Evolutionary conservation across 2,329 filamentous ascomycete species (phyloP).

Genomic region (Monilinia laxa): DNA sequence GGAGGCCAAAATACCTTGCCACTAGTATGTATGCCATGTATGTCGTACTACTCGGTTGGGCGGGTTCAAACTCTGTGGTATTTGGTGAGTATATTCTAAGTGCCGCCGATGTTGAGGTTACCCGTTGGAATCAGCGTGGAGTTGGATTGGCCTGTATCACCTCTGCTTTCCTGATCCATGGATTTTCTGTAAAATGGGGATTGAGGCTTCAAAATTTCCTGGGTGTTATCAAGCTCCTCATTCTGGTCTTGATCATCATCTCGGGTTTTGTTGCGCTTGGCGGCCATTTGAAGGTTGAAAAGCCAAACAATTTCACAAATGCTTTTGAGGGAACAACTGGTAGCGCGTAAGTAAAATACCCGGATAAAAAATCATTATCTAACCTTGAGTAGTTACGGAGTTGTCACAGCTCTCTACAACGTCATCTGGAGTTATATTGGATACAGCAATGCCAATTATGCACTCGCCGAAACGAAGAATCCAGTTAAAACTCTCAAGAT

Average conservation of each 20-base stretch:
- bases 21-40: constrained; percentile 62
- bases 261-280: constrained; percentile 55
- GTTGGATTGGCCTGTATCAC: constrained; percentile 68
- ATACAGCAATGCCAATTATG: constrained; percentile 68
- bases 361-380: not conserved
- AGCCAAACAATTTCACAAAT: constrained; percentile 61
- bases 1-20: constrained; percentile 58
- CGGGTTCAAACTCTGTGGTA: constrained; percentile 65
- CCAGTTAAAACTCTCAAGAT: constrained; percentile 64
- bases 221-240: constrained; percentile 63
- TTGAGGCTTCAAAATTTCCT: constrained; percentile 66
- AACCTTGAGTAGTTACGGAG: constrained; percentile 47
- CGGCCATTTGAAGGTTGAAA: constrained; percentile 59
- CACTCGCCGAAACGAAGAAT: constrained; percentile 63
- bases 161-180: constrained; percentile 64
- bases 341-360: constrained; percentile 48
- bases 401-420: constrained; percentile 70
- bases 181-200: constrained; percentile 62
- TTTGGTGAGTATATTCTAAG: constrained; percentile 71
- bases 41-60: constrained; percentile 63
- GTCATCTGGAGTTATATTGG: constrained; percentile 71
- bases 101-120: constrained; percentile 61
- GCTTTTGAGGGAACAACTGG: constrained; percentile 66
- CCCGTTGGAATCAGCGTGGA: constrained; percentile 65
- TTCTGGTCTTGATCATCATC: constrained; percentile 64